Evolutionary conservation across 1,284 basidiomycete genomes (phyloP).

Genomic region (Golubevia pallescens): DNA sequence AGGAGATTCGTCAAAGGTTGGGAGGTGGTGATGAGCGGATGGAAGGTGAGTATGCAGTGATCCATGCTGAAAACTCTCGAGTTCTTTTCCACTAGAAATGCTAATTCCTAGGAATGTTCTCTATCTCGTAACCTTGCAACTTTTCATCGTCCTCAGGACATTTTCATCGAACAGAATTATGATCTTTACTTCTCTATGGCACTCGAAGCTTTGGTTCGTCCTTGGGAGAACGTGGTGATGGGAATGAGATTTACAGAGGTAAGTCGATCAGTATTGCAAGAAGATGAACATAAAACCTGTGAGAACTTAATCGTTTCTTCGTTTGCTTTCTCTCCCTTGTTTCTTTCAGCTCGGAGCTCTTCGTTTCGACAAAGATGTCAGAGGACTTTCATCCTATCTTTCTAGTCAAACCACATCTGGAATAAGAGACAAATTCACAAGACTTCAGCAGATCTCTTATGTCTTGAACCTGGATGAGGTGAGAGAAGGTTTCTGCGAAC

Average conservation of each 20-base stretch:
- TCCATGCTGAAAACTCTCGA: too few relatives aligned
- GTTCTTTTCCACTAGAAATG: too few relatives aligned
- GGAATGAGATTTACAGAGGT: slow-evolving; percentile 87
- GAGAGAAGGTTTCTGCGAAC: too few relatives aligned
- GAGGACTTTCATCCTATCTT: slow-evolving; percentile 81
- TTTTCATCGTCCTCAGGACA: slow-evolving; percentile 74
- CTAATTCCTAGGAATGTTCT: too few relatives aligned
- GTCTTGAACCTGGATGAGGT: slow-evolving; percentile 87
- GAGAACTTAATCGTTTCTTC: background rate
- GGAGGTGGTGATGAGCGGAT: slow-evolving; percentile 79
- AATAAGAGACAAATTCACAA: slow-evolving; percentile 81
- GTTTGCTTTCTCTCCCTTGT: background rate
- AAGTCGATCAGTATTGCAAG: too few relatives aligned
- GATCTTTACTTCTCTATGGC: slow-evolving; percentile 81
- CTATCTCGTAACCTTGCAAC: too few relatives aligned
- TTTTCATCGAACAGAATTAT: slow-evolving; percentile 86
- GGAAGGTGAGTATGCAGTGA: slow-evolving; percentile 12
- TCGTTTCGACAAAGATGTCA: slow-evolving; percentile 90
- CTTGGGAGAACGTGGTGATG: slow-evolving; percentile 89
- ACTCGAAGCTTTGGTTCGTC: slow-evolving; percentile 83
- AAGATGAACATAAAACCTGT: background rate
- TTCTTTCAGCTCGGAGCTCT: slow-evolving; percentile 85
- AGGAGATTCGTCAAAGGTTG: slow-evolving; percentile 85
- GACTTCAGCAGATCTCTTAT: slow-evolving; percentile 91
- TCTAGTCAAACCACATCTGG: slow-evolving; percentile 84